phyloP scores from a whole-genome alignment of 176 grass and related monocot genomes.

The Leersia perrieri region DNA sequence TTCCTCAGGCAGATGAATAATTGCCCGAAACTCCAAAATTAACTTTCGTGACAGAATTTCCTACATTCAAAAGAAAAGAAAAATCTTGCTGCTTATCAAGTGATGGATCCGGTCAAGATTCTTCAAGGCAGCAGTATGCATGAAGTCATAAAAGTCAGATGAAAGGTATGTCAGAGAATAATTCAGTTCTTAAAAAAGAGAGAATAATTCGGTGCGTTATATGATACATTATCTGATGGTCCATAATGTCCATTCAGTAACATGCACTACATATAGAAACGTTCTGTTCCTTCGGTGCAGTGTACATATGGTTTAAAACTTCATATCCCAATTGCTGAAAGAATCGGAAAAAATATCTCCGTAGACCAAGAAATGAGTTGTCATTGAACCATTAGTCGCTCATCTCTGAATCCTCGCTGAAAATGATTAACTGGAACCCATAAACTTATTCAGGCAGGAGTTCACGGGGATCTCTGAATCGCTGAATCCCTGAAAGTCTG shows the following conservation, averaged over 20 bases:
- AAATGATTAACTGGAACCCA: neutral
- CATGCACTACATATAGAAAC: neutral
- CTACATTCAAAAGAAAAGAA: neutral
- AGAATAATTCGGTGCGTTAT: neutral
- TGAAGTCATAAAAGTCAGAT: neutral
- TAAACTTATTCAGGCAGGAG: neutral
- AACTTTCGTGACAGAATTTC: neutral
- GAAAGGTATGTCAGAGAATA: neutral
- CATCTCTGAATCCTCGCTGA: no score
- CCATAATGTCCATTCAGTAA: neutral
- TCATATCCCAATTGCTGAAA: no score
- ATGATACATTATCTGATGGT: neutral
- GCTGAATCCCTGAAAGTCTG: no score
- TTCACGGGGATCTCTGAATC: no score
- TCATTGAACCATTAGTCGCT: no score
- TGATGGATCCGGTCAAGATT: neutral
- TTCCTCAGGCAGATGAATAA: neutral
- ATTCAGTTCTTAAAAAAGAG: no score
- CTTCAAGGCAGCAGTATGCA: neutral
- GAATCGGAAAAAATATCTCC: no score
- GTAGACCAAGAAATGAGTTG: no score
- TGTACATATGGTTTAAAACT: neutral
- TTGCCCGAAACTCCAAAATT: neutral
- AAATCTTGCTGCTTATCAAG: neutral
- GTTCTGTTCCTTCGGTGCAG: neutral